Base-by-base conservation (phyloP, 176 grass and related monocot species). In the Bolboschoenus planiculmis region DNA sequence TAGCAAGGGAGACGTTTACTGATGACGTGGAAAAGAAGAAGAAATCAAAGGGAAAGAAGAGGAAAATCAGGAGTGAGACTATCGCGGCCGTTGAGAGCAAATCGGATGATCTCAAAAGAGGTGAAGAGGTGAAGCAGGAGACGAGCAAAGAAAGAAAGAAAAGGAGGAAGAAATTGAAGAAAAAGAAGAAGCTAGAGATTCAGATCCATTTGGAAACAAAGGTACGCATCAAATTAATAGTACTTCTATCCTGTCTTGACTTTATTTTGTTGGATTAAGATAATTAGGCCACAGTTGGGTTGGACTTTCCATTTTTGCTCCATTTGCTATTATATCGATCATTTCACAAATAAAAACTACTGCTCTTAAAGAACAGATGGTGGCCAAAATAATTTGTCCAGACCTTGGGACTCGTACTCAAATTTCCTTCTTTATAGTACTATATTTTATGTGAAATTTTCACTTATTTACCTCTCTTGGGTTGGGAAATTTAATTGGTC, bases 371-470 rank as follows among this genome's bases (percentile, higher is more conserved):
- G n/a, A 78, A 80, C 7, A 80, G 39, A 15, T 58, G 14, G 29
- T 31, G 53, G 36, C 21, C 31, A 36, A 13, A 57, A 27, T 36
- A 80, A 57, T 80, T 80, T 59, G n/a, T 15, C 15, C 21, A 24
- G 60, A 60, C 34, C 13, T 58, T 80, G 23, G 54, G 34, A 58
- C 23, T 60, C 37, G 10, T 60, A 7, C 31, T 42, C 3, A 15
- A 37, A 23, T 15, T 80, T 26, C 43, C 56, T 80, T 40, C 7
- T 3, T 58, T 58, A 5, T 26, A 61, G 9, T 60, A 59, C 56
- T 80, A 80, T 80, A 80, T 80, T 80, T 80, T 40, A 80, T 80
- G 78, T 80, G 54, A 80, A 60, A 60, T 3, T 26, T 60, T 26
- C 16, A 58, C 78, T 13, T 60, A 39, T 80, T 39, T 80, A 56